A percentile compares a stretch with the other conserved stretches of the same genome.
Conservation (phyloP, 495 filamentous ascomycete species). For the Penicillium tannophilum region DNA sequence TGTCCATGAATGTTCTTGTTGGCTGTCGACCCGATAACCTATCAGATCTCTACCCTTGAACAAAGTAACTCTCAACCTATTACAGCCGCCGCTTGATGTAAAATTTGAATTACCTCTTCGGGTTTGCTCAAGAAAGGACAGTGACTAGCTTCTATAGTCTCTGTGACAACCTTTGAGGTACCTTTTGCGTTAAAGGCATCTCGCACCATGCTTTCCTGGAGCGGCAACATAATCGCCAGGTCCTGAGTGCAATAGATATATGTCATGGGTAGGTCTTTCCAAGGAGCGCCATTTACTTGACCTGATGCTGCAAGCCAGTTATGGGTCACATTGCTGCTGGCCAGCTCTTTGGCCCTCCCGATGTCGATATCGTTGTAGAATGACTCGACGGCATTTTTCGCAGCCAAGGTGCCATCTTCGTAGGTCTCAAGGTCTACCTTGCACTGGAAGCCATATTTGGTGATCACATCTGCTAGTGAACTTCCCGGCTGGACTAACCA, state of each 20-base stretch:
- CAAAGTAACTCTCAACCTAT: too few relatives aligned
- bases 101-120: neutral
- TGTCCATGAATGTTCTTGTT: too few relatives aligned
- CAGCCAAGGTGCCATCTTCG: slow-evolving; percentile 10
- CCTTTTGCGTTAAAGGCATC: slow-evolving; percentile 9
- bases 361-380: slow-evolving; percentile 18
- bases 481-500: slow-evolving; percentile 10
- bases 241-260: slow-evolving; percentile 15
- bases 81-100: too few relatives aligned
- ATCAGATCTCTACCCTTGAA: too few relatives aligned
- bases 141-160: slow-evolving; percentile 15
- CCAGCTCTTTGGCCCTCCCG: slow-evolving; percentile 8
- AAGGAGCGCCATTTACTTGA: slow-evolving; percentile 9
- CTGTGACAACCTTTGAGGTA: neutral
- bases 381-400: slow-evolving; percentile 13
- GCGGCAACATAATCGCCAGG: slow-evolving; percentile 6
- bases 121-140: slow-evolving; percentile 20
- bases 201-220: slow-evolving; percentile 17
- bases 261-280: slow-evolving; percentile 15
- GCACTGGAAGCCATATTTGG: slow-evolving; percentile 4
- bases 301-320: slow-evolving; percentile 9
- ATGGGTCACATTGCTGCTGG: slow-evolving; percentile 15
- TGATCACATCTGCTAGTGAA: slow-evolving; percentile 4
- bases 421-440: slow-evolving; percentile 10
- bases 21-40: too few relatives aligned